Base-by-base conservation (phyloP, 169 alveolate genomes). In the Plasmodium knowlesi region DNA sequence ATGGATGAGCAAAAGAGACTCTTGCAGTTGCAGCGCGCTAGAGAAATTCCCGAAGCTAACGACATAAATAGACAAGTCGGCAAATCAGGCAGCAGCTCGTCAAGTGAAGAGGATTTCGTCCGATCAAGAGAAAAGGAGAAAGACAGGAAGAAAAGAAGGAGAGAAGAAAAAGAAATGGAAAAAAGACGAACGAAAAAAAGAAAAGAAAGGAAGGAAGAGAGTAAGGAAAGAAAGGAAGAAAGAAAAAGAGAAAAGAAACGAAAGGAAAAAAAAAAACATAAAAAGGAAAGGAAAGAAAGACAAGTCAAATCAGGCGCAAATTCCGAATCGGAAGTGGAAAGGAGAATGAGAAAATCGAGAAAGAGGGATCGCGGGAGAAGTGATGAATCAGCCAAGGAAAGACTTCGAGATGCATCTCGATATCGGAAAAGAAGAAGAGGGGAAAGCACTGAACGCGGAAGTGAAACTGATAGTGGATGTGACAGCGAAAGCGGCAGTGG, bases 1-100 rank as follows among this genome's bases (percentile, higher is more conserved):
- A 32, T 88, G 43, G 89, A 79, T 79, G 85, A 88, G 5, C 88
- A 79, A 19, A 88, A 32, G 82, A 88, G 94, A 53, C 67, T 88
- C 71, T 50, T 88, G 82, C 83, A 88, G 9, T 4, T 88, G 53
- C 94, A 78, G 72, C 72, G 41, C 19, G 9, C 72, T 10, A 88
- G 34, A 28, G 89, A 79, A 37, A 54, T 57, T 30, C 82, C 46
- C 43, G 32, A 88, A 43, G 71, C 8, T 3, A 88, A 79, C 5
- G 32, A 46, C 37, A 2, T 46, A 39, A 78, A 57, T 41, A 79
- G 82, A 88, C 41, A n/a, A 43, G 5, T n/a, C n/a, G 5, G 28
- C 57, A 32, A 25, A 53, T 14, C 25, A 74, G 80, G 82, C 3
- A 9, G 16, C 28, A 30, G n/a, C 12, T 70, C 82, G 37, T 37